Base-by-base conservation (phyloP, 2,329 filamentous ascomycete species). In the Domatiomyces globalis region DNA sequence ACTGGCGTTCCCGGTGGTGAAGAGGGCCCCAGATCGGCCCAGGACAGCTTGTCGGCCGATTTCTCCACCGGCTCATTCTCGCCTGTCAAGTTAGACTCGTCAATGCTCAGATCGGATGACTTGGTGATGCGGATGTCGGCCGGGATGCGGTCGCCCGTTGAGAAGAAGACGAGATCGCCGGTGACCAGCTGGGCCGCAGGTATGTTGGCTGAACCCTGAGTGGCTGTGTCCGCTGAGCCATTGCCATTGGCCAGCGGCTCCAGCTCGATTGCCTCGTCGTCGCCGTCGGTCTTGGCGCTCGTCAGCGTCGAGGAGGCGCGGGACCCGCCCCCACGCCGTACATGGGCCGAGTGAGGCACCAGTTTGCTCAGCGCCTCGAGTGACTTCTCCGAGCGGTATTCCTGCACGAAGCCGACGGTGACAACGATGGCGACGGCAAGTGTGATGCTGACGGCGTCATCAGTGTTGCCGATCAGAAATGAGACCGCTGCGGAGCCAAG, bases 401-500 rank as follows among this genome's bases (percentile, higher is more conserved):
- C 92, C 66, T 98, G 92, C 49, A 96, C 81, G 61, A 98, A 98
- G 1, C 90, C 92, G 43, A 98, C 92, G 0, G 84, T 85, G 20
- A 98, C 89, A 5, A 98, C 92, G 60, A 98, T 98, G 22, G 89
- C 95, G 19, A 98, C 92, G 1, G 92, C 92, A 29, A 95, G 82
- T 0, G 90, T 85, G 63, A 98, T 98, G 67, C 90, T 96, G 61
- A 98, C 72, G 5, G 90, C 90, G 70, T 98, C 94, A 62, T 96
- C 90, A 64, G 83, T 81, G 64, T 98, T 98, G 49, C 89, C 88
- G 67, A 98, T 84, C 44, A 96, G 69, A 47, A 96, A 79, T 0
- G 90, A 96, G 42, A 94, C 84, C 17, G 78, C 83, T 0, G 92
- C 90, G 2, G 92, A 96, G 5, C 81, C 85, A 19, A 98, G 78